These are phyloP conservation scores for Bonia amplexicaulis DNA, from an alignment of 176 grass and related monocot species.

Conservation along the genomic window DNA sequence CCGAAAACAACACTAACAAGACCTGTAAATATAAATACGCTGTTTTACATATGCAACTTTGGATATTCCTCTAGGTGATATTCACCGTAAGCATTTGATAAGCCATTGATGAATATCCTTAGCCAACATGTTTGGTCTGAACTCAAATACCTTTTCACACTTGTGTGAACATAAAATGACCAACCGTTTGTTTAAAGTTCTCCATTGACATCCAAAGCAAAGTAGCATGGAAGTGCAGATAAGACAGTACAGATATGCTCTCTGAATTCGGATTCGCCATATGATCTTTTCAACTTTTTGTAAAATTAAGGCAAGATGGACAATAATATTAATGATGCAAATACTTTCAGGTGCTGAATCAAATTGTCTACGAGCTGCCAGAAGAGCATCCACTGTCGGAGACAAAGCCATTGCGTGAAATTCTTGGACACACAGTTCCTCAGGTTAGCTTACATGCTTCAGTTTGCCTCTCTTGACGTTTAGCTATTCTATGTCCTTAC, in stretches of 20 bases:
- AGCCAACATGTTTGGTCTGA: not conserved
- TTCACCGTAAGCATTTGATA: not conserved
- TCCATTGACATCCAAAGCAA: conserved; percentile 8
- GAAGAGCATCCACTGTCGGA: conserved; percentile 71
- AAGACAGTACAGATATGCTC: not conserved
- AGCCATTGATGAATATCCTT: not conserved
- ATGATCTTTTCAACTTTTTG: not conserved
- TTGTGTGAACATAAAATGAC: not conserved
- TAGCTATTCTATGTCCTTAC: not conserved
- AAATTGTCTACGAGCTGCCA: conserved; percentile 87
- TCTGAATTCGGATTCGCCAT: not conserved
- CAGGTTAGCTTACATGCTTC: conserved; percentile 54
- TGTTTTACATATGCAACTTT: not conserved
- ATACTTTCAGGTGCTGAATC: conserved; percentile 74
- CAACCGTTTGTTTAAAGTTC: not conserved
- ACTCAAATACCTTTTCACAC: not conserved
- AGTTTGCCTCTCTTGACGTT: not conserved
- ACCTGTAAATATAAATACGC: not conserved
- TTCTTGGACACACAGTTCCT: conserved; percentile 83
- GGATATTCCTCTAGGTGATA: not conserved
- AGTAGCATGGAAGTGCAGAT: not conserved
- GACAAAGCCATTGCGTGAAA: conserved; percentile 72
- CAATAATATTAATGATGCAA: conserved; percentile 10
- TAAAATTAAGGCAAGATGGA: not conserved
- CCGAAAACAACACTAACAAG: not conserved